Evolutionary conservation across 176 grass and related monocot genomes (phyloP), one percentile per base, ranked within the genome.

Genomic region (Ananas comosus): DNA sequence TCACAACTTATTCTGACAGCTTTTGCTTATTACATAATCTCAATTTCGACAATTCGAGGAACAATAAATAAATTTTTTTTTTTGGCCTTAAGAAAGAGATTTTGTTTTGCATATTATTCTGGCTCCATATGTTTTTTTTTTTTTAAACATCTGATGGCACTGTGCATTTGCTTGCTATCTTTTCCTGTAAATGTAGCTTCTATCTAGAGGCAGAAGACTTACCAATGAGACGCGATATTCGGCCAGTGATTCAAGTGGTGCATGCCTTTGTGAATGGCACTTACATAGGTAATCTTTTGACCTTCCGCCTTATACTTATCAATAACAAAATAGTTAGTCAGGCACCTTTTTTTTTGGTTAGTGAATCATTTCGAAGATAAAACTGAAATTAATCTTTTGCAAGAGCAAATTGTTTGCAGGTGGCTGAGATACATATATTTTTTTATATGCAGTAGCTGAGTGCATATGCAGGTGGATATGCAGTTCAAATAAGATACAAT

Each of bases 161-260:
- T 10, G 61, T 17, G 17, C 25, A 18, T 58, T 10, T 65, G 42
- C 48, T 77, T 79, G 42, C 70, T 74, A 51, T 5, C 59, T 53
- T 87, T 9, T 72, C 29, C 54, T 7, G 11, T 51, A 22, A 70
- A 12, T 89, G 50, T 83, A 96, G 93, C 61, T 87, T 96, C 69
- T 73, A 72, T 50, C 71, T 92, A 68, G 93, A 96, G 49, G 47
- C 70, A 1, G 86, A 87, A 0, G 93, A 96, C 78, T 83, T 96
- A 63, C 89, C 93, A n/a, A 85, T 92, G 75, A 89, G 93, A 65
- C 53, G 22, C 22, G 89, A 96, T 58, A 92, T 96, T 73, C 78
- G 82, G 21, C 89, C 93, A 63, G 93, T 96, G 73, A 48, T 90
- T 86, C 79, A 79, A 61, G 27, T 81, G 23, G 56, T 95, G 75